Evolutionary conservation across 2,329 filamentous ascomycete genomes (phyloP), one percentile per base, ranked within the genome.

Genomic region (Claviceps sp.): DNA sequence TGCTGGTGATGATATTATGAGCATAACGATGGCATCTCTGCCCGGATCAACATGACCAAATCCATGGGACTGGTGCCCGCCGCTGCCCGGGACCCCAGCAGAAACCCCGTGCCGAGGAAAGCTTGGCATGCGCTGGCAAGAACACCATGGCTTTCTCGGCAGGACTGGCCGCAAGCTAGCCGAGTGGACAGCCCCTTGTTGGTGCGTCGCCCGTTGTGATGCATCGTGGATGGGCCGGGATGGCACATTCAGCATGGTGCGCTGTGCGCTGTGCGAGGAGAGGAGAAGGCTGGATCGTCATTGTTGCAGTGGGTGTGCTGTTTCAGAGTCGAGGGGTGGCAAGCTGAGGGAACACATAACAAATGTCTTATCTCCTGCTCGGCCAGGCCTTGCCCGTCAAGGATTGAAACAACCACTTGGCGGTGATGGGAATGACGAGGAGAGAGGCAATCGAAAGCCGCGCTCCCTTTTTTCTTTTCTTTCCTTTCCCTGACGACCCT

Each of bases 61-160:
- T 34, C 30, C 9, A 34, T 11, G 30, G 30, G 30, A 9, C 30
- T 34, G 8, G 24, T 9, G 22, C 9, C 30, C 30, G 30, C 30
- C 43, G 24, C 24, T 34, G 16, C 24, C 30, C 30, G 26, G n/a
- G 43, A 45, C 42, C 43, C 46, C 30, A 37, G 20, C 46, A 22
- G 46, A 60, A 30, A 24, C 24, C 26, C n/a, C 44, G 44, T 47
- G 44, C 44, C 44, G 44, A 47, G 26, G 9, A 47, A 62, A 56
- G 59, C 60, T 62, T 61, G 59, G 59, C 58, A 56, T 54, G 49
- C 38, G 38, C n/a, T 47, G 44, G 44, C 44, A 47, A 47, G 26
- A 46, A 18, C 24, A n/a, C 44, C 44, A 34, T 46, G 26, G 11
- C 26, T 14, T 36, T 47, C 30, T 34, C 40, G 40, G 49, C 26